Percentiles rank a stretch among this genome's conserved stretches.
These are phyloP conservation scores for Tetracladium marchalianum DNA, from an alignment of 495 filamentous ascomycete genomes.

Conservation along the genomic window DNA sequence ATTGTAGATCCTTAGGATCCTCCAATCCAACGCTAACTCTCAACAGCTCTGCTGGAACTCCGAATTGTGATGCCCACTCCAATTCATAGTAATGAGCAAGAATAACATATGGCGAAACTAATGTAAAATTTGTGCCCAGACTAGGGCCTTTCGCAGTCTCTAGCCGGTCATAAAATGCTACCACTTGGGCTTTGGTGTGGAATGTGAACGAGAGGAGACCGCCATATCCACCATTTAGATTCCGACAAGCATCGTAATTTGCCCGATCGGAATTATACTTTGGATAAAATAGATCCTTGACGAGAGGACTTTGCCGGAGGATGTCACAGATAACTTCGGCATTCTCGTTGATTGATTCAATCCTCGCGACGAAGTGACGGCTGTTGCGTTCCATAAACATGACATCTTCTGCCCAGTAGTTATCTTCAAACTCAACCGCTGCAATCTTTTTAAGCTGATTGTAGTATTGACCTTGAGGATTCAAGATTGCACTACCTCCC, in stretches of 20 bases:
- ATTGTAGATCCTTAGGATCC: conserved; percentile 52
- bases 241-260: conserved; percentile 71
- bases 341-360: conserved; percentile 76
- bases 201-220: conserved; percentile 82
- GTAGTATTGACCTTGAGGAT: conserved; percentile 71
- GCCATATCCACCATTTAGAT: conserved; percentile 75
- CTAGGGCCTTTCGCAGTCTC: conserved; percentile 90
- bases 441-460: conserved; percentile 50
- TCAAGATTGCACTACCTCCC: conserved; percentile 83
- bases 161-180: conserved; percentile 75
- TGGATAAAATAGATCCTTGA: conserved; percentile 82
- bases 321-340: conserved; percentile 73
- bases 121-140: conserved; percentile 92
- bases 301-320: conserved; percentile 41
- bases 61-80: conserved; percentile 76
- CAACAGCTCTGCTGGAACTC: conserved; percentile 67
- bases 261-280: conserved; percentile 58
- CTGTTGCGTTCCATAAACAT: conserved; percentile 95
- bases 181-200: conserved; percentile 53
- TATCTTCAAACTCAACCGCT: conserved; percentile 65
- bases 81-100: conserved; percentile 88
- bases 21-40: conserved; percentile 88
- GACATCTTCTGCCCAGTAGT: conserved; percentile 85
- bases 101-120: conserved; percentile 80
- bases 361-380: conserved; percentile 76